Conservation (phyloP, 768 basidiomycete species). For the Xerocomellus amylosporus region DNA sequence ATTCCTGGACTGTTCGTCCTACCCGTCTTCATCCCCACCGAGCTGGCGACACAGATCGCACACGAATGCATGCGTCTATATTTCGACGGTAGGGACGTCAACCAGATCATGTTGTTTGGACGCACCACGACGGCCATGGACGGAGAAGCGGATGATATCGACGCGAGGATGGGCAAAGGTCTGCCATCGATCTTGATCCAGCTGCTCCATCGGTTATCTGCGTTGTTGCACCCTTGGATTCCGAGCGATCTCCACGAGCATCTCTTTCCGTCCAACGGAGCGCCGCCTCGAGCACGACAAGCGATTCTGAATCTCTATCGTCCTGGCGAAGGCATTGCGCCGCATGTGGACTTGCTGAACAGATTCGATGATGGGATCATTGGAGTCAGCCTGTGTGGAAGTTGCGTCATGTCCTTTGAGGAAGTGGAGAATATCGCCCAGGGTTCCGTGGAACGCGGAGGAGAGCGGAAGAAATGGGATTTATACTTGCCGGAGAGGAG, state of each 20-base stretch:
- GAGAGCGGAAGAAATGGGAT: conserved; percentile 29
- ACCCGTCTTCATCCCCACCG: conserved; percentile 45
- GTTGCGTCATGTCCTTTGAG: conserved; percentile 78
- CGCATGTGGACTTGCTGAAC: conserved; percentile 81
- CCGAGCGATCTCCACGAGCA: conserved; percentile 49
- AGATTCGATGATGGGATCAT: conserved; percentile 90
- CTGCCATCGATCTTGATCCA: conserved; percentile 55
- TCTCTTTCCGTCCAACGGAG: conserved; percentile 51
- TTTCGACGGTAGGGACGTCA: conserved; percentile 48
- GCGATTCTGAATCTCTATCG: conserved; percentile 87
- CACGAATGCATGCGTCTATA: conserved; percentile 56
- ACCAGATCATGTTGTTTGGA: conserved; percentile 89
- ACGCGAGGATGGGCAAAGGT: conserved; percentile 34
- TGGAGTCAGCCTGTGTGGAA: conserved; percentile 78
- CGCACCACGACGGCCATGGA: conserved; percentile 30
- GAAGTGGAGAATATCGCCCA: conserved; percentile 13
- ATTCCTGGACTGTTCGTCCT: conserved; percentile 69
- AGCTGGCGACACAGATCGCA: conserved; percentile 48
- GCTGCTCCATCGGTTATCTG: conserved; percentile 51
- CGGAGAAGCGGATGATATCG: conserved; percentile 9
- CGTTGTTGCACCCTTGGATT: conserved; percentile 47
- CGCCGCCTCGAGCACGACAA: conserved; percentile 59
- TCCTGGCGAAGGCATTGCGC: conserved; percentile 85
- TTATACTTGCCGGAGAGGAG: conserved; percentile 76
- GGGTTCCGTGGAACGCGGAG: conserved; percentile 1